Base-by-base conservation (phyloP, 768 basidiomycete genomes). In the Boletus tomentosulus region DNA sequence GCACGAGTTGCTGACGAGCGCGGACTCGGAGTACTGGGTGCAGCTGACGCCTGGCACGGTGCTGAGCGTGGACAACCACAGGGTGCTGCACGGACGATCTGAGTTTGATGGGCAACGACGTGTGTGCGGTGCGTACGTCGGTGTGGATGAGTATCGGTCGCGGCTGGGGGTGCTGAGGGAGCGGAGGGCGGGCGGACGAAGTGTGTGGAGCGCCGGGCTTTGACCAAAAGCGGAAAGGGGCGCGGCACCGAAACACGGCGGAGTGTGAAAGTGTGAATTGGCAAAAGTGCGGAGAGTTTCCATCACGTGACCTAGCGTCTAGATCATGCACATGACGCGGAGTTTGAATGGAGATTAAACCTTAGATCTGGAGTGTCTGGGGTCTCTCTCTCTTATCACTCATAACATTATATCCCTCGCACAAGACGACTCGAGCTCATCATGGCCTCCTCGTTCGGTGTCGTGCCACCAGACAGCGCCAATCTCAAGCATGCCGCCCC, bases 101-200 rank as follows among this genome's bases (percentile, higher is more conserved):
- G 81, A 85, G 1, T 98, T 97, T 66, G 78, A 82, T 12, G 96
- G 96, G 11, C 82, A 83, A 68, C 82, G 96, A 3, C 81, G 90
- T 1, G 92, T 99, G 84, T 98, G 96, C 64, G 96, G 96, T 3
- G 97, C 96, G 0, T 99, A 99, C 67, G 81, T 98, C 53, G 90
- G 91, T 0, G 75, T 81, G 12, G 96, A 99, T 67, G 97, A 99
- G 66, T 98, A 86, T 67, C 78, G 79, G 37, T 94, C 92, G 0
- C 86, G 86, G 59, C 74, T 96, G 11, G 77, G 80, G 2, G 85
- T 88, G 12, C 73, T 91, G 7, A 71, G 66, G 33, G 87, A 89
- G 68, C 78, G 75, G 66, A 74, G 22, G 69, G 71, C 51, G 31
- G 56, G 53, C 28, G 71, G 73, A 27, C 76, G 85, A 46, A 79